Conservation (phyloP, 1,284 basidiomycete species). For the Ceratobasidium sp. region DNA sequence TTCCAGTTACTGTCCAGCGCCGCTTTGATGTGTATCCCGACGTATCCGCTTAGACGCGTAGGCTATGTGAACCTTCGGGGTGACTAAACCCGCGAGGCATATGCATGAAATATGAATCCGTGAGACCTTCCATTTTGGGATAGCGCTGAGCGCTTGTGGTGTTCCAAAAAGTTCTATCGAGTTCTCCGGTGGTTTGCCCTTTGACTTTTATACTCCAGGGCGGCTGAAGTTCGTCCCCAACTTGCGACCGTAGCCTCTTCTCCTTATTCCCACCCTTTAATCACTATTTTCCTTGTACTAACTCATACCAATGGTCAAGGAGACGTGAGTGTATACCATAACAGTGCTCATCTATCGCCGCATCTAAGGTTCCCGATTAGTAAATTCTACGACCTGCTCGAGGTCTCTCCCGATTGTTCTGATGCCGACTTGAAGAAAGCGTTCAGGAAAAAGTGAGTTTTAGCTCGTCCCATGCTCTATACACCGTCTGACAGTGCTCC, state of each 20-base stretch:
- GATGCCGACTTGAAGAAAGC: conserved; percentile 90
- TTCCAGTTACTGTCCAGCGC: conserved; percentile 86
- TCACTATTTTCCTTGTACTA: conserved; percentile 22
- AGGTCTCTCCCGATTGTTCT: conserved; percentile 75
- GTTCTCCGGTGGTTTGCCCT: conserved; percentile 27
- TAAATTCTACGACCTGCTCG: conserved; percentile 89
- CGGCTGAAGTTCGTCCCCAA: conserved; percentile 8
- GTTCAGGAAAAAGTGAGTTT: conserved; percentile 83
- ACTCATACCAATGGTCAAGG: conserved; percentile 50
- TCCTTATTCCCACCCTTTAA: neutral
- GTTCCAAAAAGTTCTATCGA: conserved; percentile 33
- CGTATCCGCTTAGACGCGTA: conserved; percentile 51
- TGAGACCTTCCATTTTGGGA: conserved; percentile 21
- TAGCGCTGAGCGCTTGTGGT: conserved; percentile 29
- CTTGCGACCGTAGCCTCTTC: conserved; percentile 1
- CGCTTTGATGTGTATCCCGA: conserved; percentile 91
- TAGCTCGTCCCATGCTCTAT: conserved; percentile 6
- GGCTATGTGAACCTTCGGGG: neutral
- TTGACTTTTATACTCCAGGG: conserved; percentile 34
- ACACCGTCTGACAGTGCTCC: conserved; percentile 7
- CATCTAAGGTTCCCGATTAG: conserved; percentile 51
- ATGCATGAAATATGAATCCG: conserved; percentile 11
- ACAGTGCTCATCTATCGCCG: neutral
- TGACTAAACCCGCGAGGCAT: conserved; percentile 15
- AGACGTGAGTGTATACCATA: conserved; percentile 51